Evolutionary conservation across 2,329 filamentous ascomycete genomes (phyloP).

Genomic region (Grosmannia penicillata): DNA sequence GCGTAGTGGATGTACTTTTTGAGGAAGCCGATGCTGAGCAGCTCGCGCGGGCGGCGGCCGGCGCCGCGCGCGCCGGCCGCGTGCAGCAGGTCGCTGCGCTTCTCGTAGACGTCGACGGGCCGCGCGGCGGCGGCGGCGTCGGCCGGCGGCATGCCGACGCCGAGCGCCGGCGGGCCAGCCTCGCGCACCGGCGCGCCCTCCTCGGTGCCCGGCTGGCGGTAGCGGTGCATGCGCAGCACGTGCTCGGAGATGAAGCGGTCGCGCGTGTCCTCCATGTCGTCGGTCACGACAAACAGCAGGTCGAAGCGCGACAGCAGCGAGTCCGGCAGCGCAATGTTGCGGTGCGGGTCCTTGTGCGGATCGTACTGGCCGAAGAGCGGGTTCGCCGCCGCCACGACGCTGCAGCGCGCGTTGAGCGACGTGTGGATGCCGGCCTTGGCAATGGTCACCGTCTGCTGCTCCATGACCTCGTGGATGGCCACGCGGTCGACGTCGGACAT

Average conservation of each 20-base stretch:
- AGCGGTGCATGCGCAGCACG: constrained; percentile 91
- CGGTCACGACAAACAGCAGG: constrained; percentile 91
- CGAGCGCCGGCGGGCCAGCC: constrained; percentile 66
- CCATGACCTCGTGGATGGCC: constrained; percentile 99
- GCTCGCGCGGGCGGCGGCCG: constrained; percentile 63
- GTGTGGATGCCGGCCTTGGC: constrained; percentile 98
- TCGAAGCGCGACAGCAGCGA: constrained; percentile 97
- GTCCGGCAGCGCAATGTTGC: constrained; percentile 94
- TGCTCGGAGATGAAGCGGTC: constrained; percentile 92
- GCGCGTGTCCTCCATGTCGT: constrained; percentile 89
- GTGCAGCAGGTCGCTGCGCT: constrained; percentile 92
- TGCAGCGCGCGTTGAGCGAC: constrained; percentile 89
- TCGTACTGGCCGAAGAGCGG: constrained; percentile 98
- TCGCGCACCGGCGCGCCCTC: constrained; percentile 92
- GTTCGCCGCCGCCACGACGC: constrained; percentile 90
- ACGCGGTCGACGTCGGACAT: constrained; percentile 98
- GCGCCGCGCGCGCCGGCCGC: constrained; percentile 67
- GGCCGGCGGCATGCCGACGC: constrained; percentile 72
- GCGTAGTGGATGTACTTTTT: constrained; percentile 99
- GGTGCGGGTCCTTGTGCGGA: constrained; percentile 94
- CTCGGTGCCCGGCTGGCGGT: constrained; percentile 81
- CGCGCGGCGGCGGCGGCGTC: constrained; percentile 44
- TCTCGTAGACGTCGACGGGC: constrained; percentile 84
- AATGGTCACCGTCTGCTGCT: constrained; percentile 98
- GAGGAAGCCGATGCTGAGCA: constrained; percentile 92